Base-by-base conservation (phyloP, 2,329 filamentous ascomycete genomes). In the Ophiostoma himal-ulmi region DNA sequence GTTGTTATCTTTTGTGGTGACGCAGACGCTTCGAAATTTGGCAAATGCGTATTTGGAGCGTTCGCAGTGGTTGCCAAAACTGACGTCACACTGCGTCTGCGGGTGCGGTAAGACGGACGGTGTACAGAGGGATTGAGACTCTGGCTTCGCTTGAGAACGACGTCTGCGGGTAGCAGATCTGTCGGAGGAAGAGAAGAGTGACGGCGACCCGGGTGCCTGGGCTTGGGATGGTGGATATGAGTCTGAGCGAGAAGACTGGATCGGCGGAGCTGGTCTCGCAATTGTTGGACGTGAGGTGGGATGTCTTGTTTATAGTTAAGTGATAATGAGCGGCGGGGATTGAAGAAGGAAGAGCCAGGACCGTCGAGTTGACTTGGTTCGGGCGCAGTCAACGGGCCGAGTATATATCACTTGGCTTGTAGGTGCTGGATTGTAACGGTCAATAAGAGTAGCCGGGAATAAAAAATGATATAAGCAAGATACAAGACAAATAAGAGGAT, bases 331-430 rank as follows among this genome's bases (percentile, higher is more conserved):
- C 74, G 76, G 22, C 73, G 75, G 70, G 74, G 73, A 69, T 77
- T 78, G 82, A 82, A 78, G 75, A 88, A 85, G 73, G 86, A 86
- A 3, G 83, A 82, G 71, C 86, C 86, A n/a, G 85, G 85, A 8
- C 89, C 88, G 67, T 87, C 90, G 76, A 91, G 87, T 73, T 89
- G 85, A 72, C 83, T 86, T 17, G 90, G 90, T 73, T 91, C 88
- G 11, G 88, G 88, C 30, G 84, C 89, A 75, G 83, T 88, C 73
- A 93, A 81, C 73, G 90, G 91, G 75, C 91, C 88, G 74, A 92
- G 85, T 64, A 93, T 82, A 76, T 90, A 65, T 22, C 34, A 13
- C n/a, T 39, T 39, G 62, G 62, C 62, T 14, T 65, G 36, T 22
- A 39, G 36, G n/a, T 41, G 34, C 36, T 65, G 17, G 7, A 2